phyloP scores from a whole-genome alignment of 1,284 basidiomycete species.

The Leccinum variabile region DNA sequence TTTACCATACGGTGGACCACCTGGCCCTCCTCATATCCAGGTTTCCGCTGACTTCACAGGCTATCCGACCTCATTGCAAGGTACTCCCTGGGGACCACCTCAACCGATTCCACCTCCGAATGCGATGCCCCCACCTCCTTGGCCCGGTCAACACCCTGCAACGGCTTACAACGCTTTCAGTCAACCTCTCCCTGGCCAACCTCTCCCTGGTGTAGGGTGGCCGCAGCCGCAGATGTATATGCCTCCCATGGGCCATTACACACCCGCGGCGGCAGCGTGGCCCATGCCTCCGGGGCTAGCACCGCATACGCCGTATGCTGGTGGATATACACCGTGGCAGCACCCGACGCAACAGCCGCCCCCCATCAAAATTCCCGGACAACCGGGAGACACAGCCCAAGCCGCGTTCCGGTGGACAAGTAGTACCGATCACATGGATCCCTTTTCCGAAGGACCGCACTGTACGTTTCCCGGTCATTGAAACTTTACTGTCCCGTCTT shows the following conservation, averaged over 20 bases:
- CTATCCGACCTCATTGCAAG: slow-evolving; percentile 28
- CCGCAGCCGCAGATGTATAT: slow-evolving; percentile 9
- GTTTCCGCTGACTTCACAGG: slow-evolving; percentile 35
- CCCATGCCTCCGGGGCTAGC: slow-evolving; percentile 29
- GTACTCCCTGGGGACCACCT: slow-evolving; percentile 32
- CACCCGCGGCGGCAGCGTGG: slow-evolving; percentile 32
- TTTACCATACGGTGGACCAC: slow-evolving; percentile 12
- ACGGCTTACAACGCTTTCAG: slow-evolving; percentile 32
- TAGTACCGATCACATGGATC: slow-evolving; percentile 29
- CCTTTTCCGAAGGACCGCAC: slow-evolving; percentile 34
- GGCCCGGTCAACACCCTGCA: slow-evolving; percentile 18
- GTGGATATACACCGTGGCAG: slow-evolving; percentile 31
- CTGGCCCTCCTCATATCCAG: slow-evolving; percentile 9
- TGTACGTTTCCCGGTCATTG: slow-evolving; percentile 21
- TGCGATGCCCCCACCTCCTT: slow-evolving; percentile 18
- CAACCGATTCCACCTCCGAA: slow-evolving; percentile 22
- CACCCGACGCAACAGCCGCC: slow-evolving; percentile 29
- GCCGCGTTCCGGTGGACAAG: slow-evolving; percentile 33
- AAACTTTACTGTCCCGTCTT: not conserved
- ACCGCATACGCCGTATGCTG: slow-evolving; percentile 18
- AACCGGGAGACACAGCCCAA: slow-evolving; percentile 23
- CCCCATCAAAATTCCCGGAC: slow-evolving; percentile 23
- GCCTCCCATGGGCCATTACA: slow-evolving; percentile 23
- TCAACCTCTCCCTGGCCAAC: slow-evolving; percentile 30
- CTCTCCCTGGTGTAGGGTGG: slow-evolving; percentile 15